Percentiles rank a stretch among this genome's conserved stretches.
phyloP scores from a whole-genome alignment of 208 protist species.

The Phytomonas sp. region DNA sequence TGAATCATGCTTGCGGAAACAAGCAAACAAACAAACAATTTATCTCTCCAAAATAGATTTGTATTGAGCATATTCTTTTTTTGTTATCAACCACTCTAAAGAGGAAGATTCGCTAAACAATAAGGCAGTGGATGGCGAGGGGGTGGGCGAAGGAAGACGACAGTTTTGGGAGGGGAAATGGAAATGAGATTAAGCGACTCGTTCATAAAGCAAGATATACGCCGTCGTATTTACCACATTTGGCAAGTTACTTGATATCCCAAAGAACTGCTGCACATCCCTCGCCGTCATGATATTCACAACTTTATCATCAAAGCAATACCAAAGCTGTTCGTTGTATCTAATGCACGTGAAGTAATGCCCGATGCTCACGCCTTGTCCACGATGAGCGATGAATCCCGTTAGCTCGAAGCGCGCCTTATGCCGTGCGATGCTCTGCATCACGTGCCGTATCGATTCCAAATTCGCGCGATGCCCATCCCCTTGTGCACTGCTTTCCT shows the following conservation, averaged over 20 bases:
- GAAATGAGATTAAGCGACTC: slow-evolving; percentile 54
- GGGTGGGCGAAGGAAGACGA: slow-evolving; percentile 15
- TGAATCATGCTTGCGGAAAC: slow-evolving; percentile 1
- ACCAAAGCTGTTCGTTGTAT: slow-evolving; percentile 67
- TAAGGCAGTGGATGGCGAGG: slow-evolving; percentile 3
- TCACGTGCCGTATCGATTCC: slow-evolving; percentile 24
- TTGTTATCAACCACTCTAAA: too few species aligned
- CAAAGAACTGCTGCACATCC: slow-evolving; percentile 81
- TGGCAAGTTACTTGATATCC: slow-evolving; percentile 46
- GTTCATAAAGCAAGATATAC: slow-evolving; percentile 86
- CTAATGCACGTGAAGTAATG: slow-evolving; percentile 91
- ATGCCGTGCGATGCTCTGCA: slow-evolving; percentile 46
- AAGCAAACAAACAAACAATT: slow-evolving; percentile 8
- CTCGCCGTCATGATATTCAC: slow-evolving; percentile 71
- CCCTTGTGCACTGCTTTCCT: slow-evolving; percentile 15
- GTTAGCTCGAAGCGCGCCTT: slow-evolving; percentile 80
- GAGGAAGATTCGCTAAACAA: too few species aligned
- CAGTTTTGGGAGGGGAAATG: too few species aligned
- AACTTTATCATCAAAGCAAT: slow-evolving; percentile 83
- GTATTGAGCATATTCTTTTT: too few species aligned
- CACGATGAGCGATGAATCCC: slow-evolving; percentile 86
- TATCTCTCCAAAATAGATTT: too few species aligned
- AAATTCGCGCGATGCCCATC: not conserved
- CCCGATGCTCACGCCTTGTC: slow-evolving; percentile 65
- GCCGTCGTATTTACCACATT: slow-evolving; percentile 68